These are phyloP conservation scores for Mytilinidion resinicola DNA, from an alignment of 495 filamentous ascomycete species.

Conservation along the genomic window DNA sequence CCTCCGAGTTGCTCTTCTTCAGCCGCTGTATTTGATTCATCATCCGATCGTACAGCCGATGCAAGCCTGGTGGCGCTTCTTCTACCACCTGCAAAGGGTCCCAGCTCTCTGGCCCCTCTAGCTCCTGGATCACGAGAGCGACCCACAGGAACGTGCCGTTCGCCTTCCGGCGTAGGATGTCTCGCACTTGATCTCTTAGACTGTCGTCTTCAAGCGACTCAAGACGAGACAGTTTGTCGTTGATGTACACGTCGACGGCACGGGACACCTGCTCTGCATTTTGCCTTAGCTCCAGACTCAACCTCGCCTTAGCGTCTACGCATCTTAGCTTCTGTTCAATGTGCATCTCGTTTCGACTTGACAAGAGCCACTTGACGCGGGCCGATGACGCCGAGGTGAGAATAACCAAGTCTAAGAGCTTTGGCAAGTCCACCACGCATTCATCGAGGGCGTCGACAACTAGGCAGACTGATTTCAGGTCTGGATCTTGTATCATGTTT, in stretches of 20 bases:
- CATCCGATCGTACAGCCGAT: not conserved
- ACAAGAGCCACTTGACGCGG: constrained; percentile 37
- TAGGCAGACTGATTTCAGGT: not conserved
- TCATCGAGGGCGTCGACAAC: not conserved
- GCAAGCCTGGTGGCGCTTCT: not conserved
- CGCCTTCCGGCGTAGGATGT: constrained; percentile 1
- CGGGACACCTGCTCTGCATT: constrained; percentile 25
- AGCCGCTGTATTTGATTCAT: not conserved
- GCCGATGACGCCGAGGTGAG: not conserved
- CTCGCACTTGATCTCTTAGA: constrained; percentile 1
- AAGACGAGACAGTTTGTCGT: constrained; percentile 7
- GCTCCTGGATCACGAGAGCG: constrained; percentile 7
- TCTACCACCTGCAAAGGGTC: not conserved
- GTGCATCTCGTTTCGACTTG: constrained; percentile 32
- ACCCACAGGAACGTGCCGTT: constrained; percentile 4
- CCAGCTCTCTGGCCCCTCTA: constrained; percentile 1
- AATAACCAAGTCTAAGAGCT: not conserved
- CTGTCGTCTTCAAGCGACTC: not conserved
- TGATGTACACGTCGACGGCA: constrained; percentile 30
- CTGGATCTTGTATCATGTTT: constrained; percentile 33
- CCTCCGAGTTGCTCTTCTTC: not conserved
- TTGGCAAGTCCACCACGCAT: constrained; percentile 1
- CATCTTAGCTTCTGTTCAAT: constrained; percentile 32
- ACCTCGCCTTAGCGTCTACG: constrained; percentile 9
- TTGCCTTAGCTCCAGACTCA: constrained; percentile 30